phyloP scores from a whole-genome alignment of 768 basidiomycete genomes.

The Agaricus sinodeliciosus region DNA sequence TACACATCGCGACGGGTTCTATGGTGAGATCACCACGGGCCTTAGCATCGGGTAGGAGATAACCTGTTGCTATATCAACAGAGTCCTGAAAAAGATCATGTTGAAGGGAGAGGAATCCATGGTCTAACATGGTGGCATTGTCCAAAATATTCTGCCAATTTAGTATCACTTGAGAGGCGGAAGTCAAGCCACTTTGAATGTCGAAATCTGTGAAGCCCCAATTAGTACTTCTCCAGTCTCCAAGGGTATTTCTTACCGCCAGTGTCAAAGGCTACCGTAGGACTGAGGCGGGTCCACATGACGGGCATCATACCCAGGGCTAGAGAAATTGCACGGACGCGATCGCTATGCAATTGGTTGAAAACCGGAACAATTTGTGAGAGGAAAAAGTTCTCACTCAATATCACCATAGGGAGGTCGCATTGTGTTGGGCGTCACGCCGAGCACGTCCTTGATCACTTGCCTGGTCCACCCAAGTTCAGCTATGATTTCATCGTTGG shows the following conservation, averaged over 20 bases:
- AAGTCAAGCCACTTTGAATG: constrained; percentile 58
- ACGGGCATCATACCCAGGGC: constrained; percentile 82
- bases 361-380: neutral
- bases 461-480: constrained; percentile 87
- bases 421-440: constrained; percentile 74
- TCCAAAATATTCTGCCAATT: constrained; percentile 72
- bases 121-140: constrained; percentile 48
- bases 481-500: constrained; percentile 79
- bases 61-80: constrained; percentile 81
- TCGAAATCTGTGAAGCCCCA: constrained; percentile 56
- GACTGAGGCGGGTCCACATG: constrained; percentile 74
- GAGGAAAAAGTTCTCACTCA: constrained; percentile 37
- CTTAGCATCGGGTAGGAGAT: constrained; percentile 77
- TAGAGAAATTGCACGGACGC: constrained; percentile 75
- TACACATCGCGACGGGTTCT: constrained; percentile 64
- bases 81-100: constrained; percentile 83
- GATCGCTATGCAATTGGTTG: constrained; percentile 44
- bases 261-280: constrained; percentile 63
- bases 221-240: neutral
- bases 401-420: constrained; percentile 80
- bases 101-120: constrained; percentile 87
- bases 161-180: constrained; percentile 51
- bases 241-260: constrained; percentile 32
- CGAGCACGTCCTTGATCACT: constrained; percentile 75
- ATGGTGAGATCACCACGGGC: constrained; percentile 63